phyloP scores from a whole-genome alignment of 768 basidiomycete genomes.

The Boletus patriciae region DNA sequence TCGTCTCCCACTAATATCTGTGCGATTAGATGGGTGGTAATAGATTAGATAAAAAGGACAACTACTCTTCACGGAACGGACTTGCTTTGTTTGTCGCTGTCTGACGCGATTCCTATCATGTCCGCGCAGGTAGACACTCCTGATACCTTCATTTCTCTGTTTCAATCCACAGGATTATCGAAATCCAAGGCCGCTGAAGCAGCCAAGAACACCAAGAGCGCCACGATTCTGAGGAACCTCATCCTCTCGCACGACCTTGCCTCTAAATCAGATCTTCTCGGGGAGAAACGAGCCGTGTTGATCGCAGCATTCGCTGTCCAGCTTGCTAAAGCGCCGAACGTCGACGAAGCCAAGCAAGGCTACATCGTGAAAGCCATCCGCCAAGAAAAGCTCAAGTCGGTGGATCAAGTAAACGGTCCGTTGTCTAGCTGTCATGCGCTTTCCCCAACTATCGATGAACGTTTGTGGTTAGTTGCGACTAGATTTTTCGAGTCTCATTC shows the following conservation, averaged over 20 bases:
- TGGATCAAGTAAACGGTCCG: constrained; percentile 87
- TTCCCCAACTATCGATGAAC: constrained; percentile 3
- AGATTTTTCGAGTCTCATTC: constrained; percentile 69
- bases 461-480: constrained; percentile 44
- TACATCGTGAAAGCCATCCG: constrained; percentile 69
- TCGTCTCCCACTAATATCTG: constrained; percentile 24
- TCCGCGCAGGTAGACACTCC: constrained; percentile 10
- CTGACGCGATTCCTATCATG: constrained; percentile 12
- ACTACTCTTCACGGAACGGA: neutral
- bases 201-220: constrained; percentile 76
- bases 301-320: constrained; percentile 65
- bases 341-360: constrained; percentile 54
- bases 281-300: constrained; percentile 76
- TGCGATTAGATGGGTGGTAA: neutral
- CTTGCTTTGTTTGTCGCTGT: neutral
- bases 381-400: constrained; percentile 69
- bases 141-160: constrained; percentile 40
- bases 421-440: constrained; percentile 1
- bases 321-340: constrained; percentile 50
- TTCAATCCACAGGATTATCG: constrained; percentile 76
- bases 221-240: constrained; percentile 64
- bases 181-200: constrained; percentile 80
- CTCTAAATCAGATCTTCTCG: constrained; percentile 42
- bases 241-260: constrained; percentile 56
- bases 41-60: constrained; percentile 25